Conservation (phyloP, 202 grass and related monocot genomes). For the Panicum virgatum region DNA sequence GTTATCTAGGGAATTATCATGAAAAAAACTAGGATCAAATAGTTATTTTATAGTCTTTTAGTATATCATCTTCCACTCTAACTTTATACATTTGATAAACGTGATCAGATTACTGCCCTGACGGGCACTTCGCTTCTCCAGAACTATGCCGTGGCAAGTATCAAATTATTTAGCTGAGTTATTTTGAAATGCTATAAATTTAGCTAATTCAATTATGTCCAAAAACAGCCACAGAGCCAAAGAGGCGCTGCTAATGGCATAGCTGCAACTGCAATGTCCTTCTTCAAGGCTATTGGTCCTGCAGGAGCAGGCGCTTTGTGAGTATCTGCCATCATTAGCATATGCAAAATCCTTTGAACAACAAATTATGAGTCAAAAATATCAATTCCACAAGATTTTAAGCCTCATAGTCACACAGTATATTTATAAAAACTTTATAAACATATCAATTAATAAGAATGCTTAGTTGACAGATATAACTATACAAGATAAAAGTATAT, state of each 20-base stretch:
- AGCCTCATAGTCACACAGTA: not conserved
- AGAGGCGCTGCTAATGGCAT: constrained; percentile 81
- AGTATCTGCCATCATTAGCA: constrained; percentile 35
- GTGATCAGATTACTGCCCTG: constrained; percentile 51
- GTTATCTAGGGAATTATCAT: not conserved
- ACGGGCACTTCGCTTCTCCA: constrained; percentile 71
- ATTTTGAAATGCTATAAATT: not conserved
- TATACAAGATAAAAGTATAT: not conserved
- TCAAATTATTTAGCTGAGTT: not conserved
- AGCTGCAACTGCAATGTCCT: constrained; percentile 59
- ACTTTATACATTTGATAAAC: not conserved
- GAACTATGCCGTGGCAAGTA: constrained; percentile 80
- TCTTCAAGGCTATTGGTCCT: constrained; percentile 81
- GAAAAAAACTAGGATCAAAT: not conserved
- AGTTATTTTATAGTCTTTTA: not conserved
- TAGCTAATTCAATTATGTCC: constrained; percentile 21
- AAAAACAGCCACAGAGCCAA: constrained; percentile 62
- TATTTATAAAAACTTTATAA: not conserved
- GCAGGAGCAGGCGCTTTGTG: constrained; percentile 59
- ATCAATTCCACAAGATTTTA: not conserved
- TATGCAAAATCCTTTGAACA: not conserved
- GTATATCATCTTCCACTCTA: constrained; percentile 14
- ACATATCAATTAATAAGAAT: not conserved
- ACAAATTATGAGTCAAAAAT: not conserved
- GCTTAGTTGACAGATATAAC: not conserved